Percentiles rank a stretch among this genome's conserved stretches.
These are phyloP conservation scores for Syzygium grande DNA, from an alignment of 345 rosid species.

Conservation along the genomic window DNA sequence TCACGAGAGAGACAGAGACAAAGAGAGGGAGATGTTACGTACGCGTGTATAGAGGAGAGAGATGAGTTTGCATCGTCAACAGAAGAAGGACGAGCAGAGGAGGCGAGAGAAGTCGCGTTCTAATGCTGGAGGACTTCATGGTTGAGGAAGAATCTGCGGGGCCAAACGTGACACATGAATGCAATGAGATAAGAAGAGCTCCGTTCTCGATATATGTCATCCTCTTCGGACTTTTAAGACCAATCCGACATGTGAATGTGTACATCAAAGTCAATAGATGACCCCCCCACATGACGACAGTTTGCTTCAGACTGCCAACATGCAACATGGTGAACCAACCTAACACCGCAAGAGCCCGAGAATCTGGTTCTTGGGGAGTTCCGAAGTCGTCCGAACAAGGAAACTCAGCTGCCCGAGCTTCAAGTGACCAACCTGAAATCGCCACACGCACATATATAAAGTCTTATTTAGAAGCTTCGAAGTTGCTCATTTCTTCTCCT, in stretches of 20 bases:
- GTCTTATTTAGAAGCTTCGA: no score
- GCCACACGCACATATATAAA: no score
- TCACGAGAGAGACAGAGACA: not conserved
- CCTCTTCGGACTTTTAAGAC: no score
- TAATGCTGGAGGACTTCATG: not conserved
- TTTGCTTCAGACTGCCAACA: not conserved
- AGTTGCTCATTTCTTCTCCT: no score
- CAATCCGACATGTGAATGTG: not conserved
- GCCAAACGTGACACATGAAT: not conserved
- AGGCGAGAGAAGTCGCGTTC: not conserved
- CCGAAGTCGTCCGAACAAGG: not conserved
- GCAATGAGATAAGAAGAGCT: not conserved
- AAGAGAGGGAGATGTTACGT: not conserved
- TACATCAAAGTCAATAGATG: not conserved
- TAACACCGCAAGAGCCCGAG: no score
- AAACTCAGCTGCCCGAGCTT: not conserved
- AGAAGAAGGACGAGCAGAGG: not conserved
- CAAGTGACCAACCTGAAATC: not conserved
- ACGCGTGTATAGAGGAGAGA: slow-evolving; percentile 35
- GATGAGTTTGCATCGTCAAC: not conserved
- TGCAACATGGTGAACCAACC: not conserved
- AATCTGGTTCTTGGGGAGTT: not conserved
- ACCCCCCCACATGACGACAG: no score
- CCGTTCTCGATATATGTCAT: not conserved
- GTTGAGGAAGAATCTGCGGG: not conserved